Evolutionary conservation across 192 early-diverging fungal species (phyloP), one percentile per base, ranked within the genome.

Genomic region (Backusella tarrabulga): DNA sequence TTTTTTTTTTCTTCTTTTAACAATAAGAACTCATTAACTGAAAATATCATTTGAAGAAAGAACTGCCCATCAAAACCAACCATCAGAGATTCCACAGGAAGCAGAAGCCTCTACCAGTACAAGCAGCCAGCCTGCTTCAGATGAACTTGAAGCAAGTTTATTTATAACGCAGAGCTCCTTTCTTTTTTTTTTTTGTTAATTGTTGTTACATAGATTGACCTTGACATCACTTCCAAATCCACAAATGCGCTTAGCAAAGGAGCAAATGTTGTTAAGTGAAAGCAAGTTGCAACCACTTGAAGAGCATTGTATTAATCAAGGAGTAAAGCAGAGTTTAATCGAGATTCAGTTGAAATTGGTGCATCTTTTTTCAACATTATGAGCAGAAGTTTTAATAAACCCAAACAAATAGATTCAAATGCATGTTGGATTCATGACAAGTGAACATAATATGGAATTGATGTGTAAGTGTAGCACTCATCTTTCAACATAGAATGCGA

Each of bases 391-490:
- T 32, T 8, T 40, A 40, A 40, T 40, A 40, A 32, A 32, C 32
- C 32, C 46, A 50, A 50, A 19, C 9, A 1, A 29, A 71, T 71
- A 72, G 71, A 72, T 50, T 72, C 71, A 72, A 72, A 23, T 41
- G 2, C 40, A 72, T 34, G 32, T 50, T 23, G 71, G 40, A 32
- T 72, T 72, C 15, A 72, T 72, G 40, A 41, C 42, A n/a, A 72
- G 42, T 34, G 17, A 46, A 1, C 40, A 72, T 8, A 29, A 32
- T 3, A 7, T 40, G 1, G 71, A 32, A 1, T 34, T 50, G 8
- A 40, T 29, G 21, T 40, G 70, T 72, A 72, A 50, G 50, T 36
- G 4, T 32, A 32, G 29, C 29, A 32, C 29, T 1, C 29, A 32
- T 32, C 29, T 32, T 32, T 32, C 29, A 32, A 32, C 29, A 32